Conservation (phyloP, 1,284 basidiomycete species). For the Irpex rosettiformis region DNA sequence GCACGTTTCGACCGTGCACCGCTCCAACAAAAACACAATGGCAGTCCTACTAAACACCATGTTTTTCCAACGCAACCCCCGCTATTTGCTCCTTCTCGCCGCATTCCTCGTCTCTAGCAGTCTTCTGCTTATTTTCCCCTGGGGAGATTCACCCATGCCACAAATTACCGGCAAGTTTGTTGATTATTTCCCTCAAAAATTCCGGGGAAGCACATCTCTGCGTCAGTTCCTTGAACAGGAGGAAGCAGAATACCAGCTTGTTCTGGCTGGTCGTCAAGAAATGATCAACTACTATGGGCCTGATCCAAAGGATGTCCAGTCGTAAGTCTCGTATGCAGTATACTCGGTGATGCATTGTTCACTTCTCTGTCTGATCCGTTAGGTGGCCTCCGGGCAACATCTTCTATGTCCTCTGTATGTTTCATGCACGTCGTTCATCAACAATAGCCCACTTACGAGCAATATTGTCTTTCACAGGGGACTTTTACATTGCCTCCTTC, state of each 20-base stretch:
- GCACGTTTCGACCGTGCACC: not conserved
- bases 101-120: constrained; percentile 11
- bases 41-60: constrained; percentile 2
- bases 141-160: not conserved
- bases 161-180: not conserved
- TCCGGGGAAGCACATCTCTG: constrained; percentile 8
- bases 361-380: not conserved
- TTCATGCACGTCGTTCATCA: not conserved
- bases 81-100: constrained; percentile 12
- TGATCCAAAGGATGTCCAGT: constrained; percentile 6
- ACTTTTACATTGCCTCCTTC: constrained; percentile 61
- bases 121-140: constrained; percentile 10
- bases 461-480: constrained; percentile 55
- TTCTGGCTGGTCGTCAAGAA: constrained; percentile 3
- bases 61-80: constrained; percentile 14
- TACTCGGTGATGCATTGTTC: not conserved
- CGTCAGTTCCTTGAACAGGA: constrained; percentile 10
- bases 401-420: constrained; percentile 12
- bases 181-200: constrained; percentile 8
- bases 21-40: not conserved
- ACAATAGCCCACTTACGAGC: not conserved
- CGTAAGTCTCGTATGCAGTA: constrained; percentile 5
- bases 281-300: constrained; percentile 10
- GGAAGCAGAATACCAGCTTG: constrained; percentile 8
- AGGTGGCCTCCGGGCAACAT: constrained; percentile 11